Base-by-base conservation (phyloP, 192 early-diverging fungal genomes). In the Backusella circina region DNA sequence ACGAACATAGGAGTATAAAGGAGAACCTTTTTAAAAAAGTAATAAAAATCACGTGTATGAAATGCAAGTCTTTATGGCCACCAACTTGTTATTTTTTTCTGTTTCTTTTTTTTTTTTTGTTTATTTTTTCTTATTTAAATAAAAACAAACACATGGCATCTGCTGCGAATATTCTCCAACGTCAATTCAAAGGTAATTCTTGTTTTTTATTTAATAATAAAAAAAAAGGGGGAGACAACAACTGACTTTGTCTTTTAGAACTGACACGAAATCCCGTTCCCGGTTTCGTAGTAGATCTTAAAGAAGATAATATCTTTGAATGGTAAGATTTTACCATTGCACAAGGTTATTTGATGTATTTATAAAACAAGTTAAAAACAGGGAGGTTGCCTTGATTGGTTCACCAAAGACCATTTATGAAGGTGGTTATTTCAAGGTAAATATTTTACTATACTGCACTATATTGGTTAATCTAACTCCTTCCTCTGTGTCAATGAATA, bases 401-500 rank as follows among this genome's bases (percentile, higher is more conserved):
- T 79, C 78, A 35, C 84, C 84, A 30, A 78, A 78, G 32, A 86
- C 84, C 18, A 81, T 86, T 54, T 86, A 86, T 35, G 84, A 86
- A 72, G 84, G 84, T 18, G 84, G 84, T 16, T 86, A 86, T 37
- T 86, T 86, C 64, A 86, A 86, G 74, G 84, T 84, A 73, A n/a
- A n/a, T n/a, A n/a, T n/a, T n/a, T n/a, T n/a, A n/a, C n/a, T n/a
- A n/a, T n/a, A n/a, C n/a, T n/a, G n/a, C n/a, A n/a, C n/a, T n/a
- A n/a, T n/a, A n/a, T n/a, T n/a, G n/a, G n/a, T n/a, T n/a, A 15
- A 1, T 37, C 38, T 12, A 39, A 39, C 39, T 41, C 12, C n/a
- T 0, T 41, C 16, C 13, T 41, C n/a, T n/a, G n/a, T n/a, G n/a
- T n/a, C n/a, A 41, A 41, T 9, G 8, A 9, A 38, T 38, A 9